Conservation (phyloP, 176 grass and related monocot genomes). For the Aegilops speltoides region DNA sequence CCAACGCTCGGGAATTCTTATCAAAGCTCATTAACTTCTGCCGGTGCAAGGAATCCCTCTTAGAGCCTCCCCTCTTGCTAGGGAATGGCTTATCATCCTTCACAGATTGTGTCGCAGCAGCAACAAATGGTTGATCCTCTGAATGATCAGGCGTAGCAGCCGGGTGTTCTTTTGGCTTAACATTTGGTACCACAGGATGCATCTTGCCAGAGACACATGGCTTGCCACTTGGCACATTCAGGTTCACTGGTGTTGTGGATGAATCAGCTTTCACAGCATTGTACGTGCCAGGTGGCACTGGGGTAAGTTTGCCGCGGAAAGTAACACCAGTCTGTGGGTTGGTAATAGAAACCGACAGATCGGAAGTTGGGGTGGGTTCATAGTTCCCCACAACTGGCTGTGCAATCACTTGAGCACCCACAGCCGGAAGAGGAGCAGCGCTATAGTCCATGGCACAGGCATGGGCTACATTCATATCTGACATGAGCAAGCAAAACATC, state of each 20-base stretch:
- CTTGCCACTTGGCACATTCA: slow-evolving; percentile 41
- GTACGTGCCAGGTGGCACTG: slow-evolving; percentile 29
- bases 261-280: slow-evolving; percentile 44
- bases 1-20: slow-evolving; percentile 82
- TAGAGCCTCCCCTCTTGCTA: slow-evolving; percentile 62
- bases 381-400: slow-evolving; percentile 32
- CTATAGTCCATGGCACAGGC: slow-evolving; percentile 70
- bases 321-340: slow-evolving; percentile 49
- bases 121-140: slow-evolving; percentile 63
- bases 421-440: slow-evolving; percentile 25
- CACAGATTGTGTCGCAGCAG: slow-evolving; percentile 35
- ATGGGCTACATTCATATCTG: slow-evolving; percentile 71
- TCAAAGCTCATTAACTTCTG: slow-evolving; percentile 86
- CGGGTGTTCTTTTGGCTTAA: slow-evolving; percentile 51
- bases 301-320: slow-evolving; percentile 37
- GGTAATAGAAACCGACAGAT: slow-evolving; percentile 50
- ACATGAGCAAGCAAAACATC: slow-evolving; percentile 93
- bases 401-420: slow-evolving; percentile 35
- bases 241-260: slow-evolving; percentile 30
- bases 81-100: slow-evolving; percentile 60
- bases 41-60: slow-evolving; percentile 74
- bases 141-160: slow-evolving; percentile 40
- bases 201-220: slow-evolving; percentile 50
- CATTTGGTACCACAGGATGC: slow-evolving; percentile 56
- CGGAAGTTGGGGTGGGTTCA: slow-evolving; percentile 33